Percentiles rank a stretch among this genome's conserved stretches.
Evolutionary conservation across 2,329 filamentous ascomycete genomes (phyloP).

Genomic region (Fusarium drepaniforme): DNA sequence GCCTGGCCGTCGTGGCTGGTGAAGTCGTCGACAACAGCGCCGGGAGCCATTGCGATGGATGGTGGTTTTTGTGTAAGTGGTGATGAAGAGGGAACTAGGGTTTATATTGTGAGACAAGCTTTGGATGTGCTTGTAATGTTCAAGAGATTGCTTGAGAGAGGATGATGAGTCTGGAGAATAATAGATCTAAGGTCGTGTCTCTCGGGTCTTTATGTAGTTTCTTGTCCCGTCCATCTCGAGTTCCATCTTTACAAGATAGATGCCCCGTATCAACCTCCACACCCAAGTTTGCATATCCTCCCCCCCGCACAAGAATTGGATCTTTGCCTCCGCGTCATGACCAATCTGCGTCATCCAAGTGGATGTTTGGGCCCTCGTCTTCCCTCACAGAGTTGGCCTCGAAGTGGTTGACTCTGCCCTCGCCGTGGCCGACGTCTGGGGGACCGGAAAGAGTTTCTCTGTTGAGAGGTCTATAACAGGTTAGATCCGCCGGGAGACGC

Average conservation of each 20-base stretch:
- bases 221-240: slow-evolving; percentile 9
- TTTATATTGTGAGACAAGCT: neutral
- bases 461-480: slow-evolving; percentile 20
- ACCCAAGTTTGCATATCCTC: slow-evolving; percentile 27
- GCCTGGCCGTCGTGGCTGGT: slow-evolving; percentile 41
- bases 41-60: slow-evolving; percentile 42
- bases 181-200: slow-evolving; percentile 2
- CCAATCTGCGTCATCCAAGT: slow-evolving; percentile 41
- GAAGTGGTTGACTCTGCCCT: slow-evolving; percentile 26
- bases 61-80: slow-evolving; percentile 26
- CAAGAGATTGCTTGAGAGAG: slow-evolving; percentile 3
- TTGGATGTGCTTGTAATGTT: neutral
- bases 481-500: slow-evolving; percentile 37
- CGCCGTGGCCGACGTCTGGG: slow-evolving; percentile 38
- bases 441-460: slow-evolving; percentile 39
- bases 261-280: slow-evolving; percentile 3
- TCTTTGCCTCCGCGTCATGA: slow-evolving; percentile 14
- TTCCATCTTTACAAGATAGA: slow-evolving; percentile 9
- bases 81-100: neutral
- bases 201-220: slow-evolving; percentile 31
- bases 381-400: slow-evolving; percentile 31
- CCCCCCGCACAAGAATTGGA: slow-evolving; percentile 32
- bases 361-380: slow-evolving; percentile 29
- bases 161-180: slow-evolving; percentile 27
- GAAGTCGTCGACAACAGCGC: slow-evolving; percentile 41